Evolutionary conservation across 176 grass and related monocot species (phyloP).

Genomic region (Lolium multiflorum): DNA sequence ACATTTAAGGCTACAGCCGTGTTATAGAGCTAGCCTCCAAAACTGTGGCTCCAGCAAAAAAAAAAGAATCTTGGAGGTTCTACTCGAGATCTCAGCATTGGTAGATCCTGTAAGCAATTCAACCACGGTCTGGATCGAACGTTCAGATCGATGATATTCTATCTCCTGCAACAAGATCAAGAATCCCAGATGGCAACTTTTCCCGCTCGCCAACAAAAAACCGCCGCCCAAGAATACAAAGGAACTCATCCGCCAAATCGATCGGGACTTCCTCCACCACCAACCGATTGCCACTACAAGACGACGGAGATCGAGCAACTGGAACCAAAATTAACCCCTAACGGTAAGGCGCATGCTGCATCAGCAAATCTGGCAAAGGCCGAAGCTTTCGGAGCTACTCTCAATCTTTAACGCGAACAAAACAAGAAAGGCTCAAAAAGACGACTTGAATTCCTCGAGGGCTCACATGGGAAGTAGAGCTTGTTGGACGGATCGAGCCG

Average conservation of each 20-base stretch:
- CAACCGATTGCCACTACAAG: slow-evolving; percentile 9
- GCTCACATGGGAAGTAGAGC: slow-evolving; percentile 99
- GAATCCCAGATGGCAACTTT: slow-evolving; percentile 14
- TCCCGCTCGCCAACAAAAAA: slow-evolving; percentile 1
- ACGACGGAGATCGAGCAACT: slow-evolving; percentile 31
- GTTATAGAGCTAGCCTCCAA: slow-evolving; percentile 22
- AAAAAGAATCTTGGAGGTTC: slow-evolving; percentile 14
- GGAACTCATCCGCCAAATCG: slow-evolving; percentile 14
- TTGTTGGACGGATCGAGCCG: slow-evolving; percentile 88
- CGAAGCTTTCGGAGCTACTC: slow-evolving; percentile 16
- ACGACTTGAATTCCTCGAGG: slow-evolving; percentile 12
- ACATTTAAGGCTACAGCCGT: slow-evolving; percentile 16
- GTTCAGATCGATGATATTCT: slow-evolving; percentile 8
- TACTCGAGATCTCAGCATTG: slow-evolving; percentile 19
- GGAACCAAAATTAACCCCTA: slow-evolving; percentile 10
- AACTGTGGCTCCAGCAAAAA: slow-evolving; percentile 17
- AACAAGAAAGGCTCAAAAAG: slow-evolving; percentile 19
- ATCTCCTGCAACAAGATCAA: slow-evolving; percentile 25
- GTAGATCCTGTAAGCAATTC: neutral
- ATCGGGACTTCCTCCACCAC: neutral
- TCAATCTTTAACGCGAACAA: slow-evolving; percentile 16
- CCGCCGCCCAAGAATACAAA: neutral
- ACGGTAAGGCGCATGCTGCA: neutral
- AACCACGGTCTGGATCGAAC: slow-evolving; percentile 24
- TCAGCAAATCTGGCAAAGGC: slow-evolving; percentile 23